These are phyloP conservation scores for Phyllachora maydis DNA, from an alignment of 2,329 filamentous ascomycete genomes.

Conservation along the genomic window DNA sequence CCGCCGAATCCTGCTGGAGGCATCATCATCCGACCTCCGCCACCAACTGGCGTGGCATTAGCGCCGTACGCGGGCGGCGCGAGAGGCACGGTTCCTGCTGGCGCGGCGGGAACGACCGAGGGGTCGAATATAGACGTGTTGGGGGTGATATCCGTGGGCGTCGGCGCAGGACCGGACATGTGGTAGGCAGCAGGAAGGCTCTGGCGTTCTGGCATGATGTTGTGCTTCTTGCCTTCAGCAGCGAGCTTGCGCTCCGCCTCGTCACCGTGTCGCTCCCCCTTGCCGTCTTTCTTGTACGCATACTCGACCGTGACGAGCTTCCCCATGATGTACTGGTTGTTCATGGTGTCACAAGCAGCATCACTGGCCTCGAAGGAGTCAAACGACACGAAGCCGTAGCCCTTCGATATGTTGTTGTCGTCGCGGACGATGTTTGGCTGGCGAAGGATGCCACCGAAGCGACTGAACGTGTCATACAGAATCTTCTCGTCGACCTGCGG, in stretches of 20 bases:
- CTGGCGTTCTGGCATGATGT: conserved; percentile 66
- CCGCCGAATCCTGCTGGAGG: no score
- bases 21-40: no score
- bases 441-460: conserved; percentile 70
- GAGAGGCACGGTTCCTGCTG: no score
- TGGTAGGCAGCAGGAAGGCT: conserved; percentile 58
- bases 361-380: conserved; percentile 87
- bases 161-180: conserved; percentile 12
- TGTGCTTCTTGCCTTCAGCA: conserved; percentile 81
- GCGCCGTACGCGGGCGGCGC: no score
- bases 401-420: conserved; percentile 73
- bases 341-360: conserved; percentile 77
- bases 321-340: conserved; percentile 91
- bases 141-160: conserved; percentile 2
- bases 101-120: no score
- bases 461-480: conserved; percentile 81
- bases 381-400: conserved; percentile 91
- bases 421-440: conserved; percentile 86
- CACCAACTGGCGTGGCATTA: no score
- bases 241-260: conserved; percentile 83
- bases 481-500: conserved; percentile 89
- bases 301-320: conserved; percentile 95
- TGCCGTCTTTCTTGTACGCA: conserved; percentile 98
- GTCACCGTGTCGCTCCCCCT: conserved; percentile 89
- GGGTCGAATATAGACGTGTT: no score